These are phyloP conservation scores for Acrocalymma vagum DNA, from an alignment of 2,329 filamentous ascomycete genomes.

Conservation along the genomic window DNA sequence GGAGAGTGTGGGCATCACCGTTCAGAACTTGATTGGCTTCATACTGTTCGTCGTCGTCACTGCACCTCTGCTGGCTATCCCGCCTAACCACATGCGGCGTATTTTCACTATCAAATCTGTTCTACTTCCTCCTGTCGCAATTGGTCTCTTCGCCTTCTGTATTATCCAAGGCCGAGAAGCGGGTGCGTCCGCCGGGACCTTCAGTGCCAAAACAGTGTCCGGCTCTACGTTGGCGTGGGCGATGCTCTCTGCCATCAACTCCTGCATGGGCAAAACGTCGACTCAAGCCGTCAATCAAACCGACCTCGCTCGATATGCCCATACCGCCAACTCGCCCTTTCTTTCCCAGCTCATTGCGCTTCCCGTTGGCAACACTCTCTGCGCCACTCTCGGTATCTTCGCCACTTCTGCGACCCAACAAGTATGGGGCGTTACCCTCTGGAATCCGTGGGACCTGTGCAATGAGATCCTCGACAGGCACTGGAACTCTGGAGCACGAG, in stretches of 20 bases:
- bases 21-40: constrained; percentile 42
- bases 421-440: constrained; percentile 29
- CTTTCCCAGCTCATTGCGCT: constrained; percentile 24
- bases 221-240: constrained; percentile 27
- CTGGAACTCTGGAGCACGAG: constrained; percentile 25
- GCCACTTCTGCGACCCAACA: constrained; percentile 25
- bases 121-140: constrained; percentile 19
- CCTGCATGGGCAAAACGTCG: constrained; percentile 18
- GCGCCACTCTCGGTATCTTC: constrained; percentile 33
- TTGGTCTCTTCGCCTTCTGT: constrained; percentile 38
- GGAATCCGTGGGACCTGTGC: constrained; percentile 46
- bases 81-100: constrained; percentile 29
- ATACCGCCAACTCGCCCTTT: constrained; percentile 3
- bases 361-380: constrained; percentile 27
- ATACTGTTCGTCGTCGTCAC: constrained; percentile 32
- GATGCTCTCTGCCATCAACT: constrained; percentile 30
- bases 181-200: not conserved
- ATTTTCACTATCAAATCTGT: constrained; percentile 28
- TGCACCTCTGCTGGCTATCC: constrained; percentile 37
- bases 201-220: constrained; percentile 17
- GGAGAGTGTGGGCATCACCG: constrained; percentile 48
- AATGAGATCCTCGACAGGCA: constrained; percentile 29
- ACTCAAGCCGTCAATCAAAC: constrained; percentile 12
- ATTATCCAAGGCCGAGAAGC: constrained; percentile 32
- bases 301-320: constrained; percentile 14